Evolutionary conservation across 1,139 yeast species (phyloP).

Genomic region (Arxiozyma telluris): DNA sequence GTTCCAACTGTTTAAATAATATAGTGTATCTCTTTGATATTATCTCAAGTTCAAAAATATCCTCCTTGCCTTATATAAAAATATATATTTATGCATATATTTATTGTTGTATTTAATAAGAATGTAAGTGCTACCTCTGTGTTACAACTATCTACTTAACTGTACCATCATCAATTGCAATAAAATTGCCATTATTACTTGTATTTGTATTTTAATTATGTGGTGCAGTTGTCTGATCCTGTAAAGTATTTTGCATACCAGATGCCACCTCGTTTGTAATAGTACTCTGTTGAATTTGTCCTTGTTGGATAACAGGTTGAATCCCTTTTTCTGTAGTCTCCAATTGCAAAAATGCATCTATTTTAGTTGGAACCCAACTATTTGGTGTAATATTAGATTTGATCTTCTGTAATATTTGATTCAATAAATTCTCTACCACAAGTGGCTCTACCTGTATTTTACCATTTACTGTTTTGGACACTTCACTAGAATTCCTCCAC

Average conservation of each 20-base stretch:
- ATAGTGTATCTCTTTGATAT: background rate
- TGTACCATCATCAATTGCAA: too few species aligned
- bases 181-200: too few species aligned
- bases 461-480: slow-evolving; percentile 6
- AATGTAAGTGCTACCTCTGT: background rate
- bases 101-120: background rate
- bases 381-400: slow-evolving; percentile 7
- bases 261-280: background rate
- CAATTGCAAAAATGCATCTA: background rate
- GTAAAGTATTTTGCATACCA: background rate
- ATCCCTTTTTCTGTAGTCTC: background rate
- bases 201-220: background rate
- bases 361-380: slow-evolving; percentile 1
- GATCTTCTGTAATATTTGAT: slow-evolving; percentile 24
- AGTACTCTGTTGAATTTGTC: background rate
- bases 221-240: background rate
- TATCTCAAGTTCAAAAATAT: too few species aligned
- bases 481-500: slow-evolving; percentile 17
- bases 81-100: too few species aligned
- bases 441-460: slow-evolving; percentile 11
- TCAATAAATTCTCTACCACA: slow-evolving; percentile 24
- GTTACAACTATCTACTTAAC: background rate
- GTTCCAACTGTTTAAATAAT: too few species aligned
- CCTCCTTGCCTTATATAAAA: background rate
- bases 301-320: background rate